Evolutionary conservation across 208 protist species (phyloP), one percentile per base, ranked within the genome.

Genomic region (Leishmania arabica): DNA sequence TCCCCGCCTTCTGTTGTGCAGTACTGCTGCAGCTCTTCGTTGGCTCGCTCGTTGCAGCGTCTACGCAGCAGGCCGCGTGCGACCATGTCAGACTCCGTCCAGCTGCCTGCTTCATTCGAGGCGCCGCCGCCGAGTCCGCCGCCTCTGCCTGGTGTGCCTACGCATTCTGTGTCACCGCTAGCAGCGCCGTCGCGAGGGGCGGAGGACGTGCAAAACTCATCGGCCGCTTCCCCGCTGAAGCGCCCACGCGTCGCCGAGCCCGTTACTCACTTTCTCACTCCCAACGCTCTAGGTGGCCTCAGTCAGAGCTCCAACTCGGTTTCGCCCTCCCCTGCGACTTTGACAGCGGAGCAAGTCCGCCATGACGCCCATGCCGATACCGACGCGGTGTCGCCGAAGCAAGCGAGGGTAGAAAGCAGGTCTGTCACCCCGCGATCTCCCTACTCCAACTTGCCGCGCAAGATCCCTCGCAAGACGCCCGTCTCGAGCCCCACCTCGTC

Each of bases 401-500:
- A 81, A 49, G 70, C 42, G 58, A 77, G 76, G 21, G 42, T 40
- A 13, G 81, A 85, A 3, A 53, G 72, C 65, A 66, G 75, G 19
- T 34, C 77, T 4, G 37, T 53, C 62, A 78, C 84, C 66, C 86
- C 84, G n/a, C 47, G 42, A 21, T 82, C 87, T 27, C 83, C 87
- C 15, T 73, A 80, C 45, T 69, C 37, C 17, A 79, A 86, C 54
- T 40, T 88, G 45, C 77, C 83, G 9, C 73, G 73, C 24, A 88
- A 84, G 65, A 34, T 84, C 9, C 81, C 80, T 31, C 81, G 79
- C 64, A 89, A 89, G 79, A 88, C 87, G 13, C 90, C 90, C 6
- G 78, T 74, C 19, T 76, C 80, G 37, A 87, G 84, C 27, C 90
- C 85, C 15, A 47, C 45, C 45, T 83, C 80, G 27, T 84, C 83